Conservation (phyloP, 2,329 filamentous ascomycete genomes). For the Alternaria consortialis region DNA sequence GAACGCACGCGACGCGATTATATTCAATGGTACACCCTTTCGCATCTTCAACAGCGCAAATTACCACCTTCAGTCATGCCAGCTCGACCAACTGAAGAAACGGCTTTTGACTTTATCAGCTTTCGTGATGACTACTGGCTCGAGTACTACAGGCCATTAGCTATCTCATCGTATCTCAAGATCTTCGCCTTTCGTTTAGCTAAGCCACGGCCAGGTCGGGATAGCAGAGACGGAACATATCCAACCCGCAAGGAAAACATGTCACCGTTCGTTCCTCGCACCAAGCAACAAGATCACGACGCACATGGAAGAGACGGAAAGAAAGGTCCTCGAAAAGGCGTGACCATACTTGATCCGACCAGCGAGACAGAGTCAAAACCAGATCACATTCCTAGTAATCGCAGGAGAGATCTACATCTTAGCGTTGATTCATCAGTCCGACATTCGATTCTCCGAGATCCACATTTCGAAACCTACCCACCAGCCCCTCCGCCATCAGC, state of each 20-base stretch:
- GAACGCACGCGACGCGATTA: conserved; percentile 73
- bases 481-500: conserved; percentile 28
- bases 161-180: conserved; percentile 87
- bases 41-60: conserved; percentile 70
- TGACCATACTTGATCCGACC: conserved; percentile 72
- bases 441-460: conserved; percentile 55
- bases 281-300: conserved; percentile 55
- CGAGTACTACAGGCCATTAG: conserved; percentile 91
- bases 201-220: conserved; percentile 76
- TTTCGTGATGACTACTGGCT: conserved; percentile 95
- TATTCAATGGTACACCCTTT: conserved; percentile 86
- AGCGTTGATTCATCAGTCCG: conserved; percentile 45
- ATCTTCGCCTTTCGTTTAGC: conserved; percentile 94
- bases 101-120: conserved; percentile 53
- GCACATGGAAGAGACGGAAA: conserved; percentile 67
- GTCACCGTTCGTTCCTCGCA: conserved; percentile 85
- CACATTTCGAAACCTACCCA: conserved; percentile 48
- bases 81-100: conserved; percentile 43
- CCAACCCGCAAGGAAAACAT: conserved; percentile 80
- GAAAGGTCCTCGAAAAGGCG: conserved; percentile 71
- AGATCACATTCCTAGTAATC: conserved; percentile 28
- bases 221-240: conserved; percentile 77
- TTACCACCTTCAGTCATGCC: conserved; percentile 62
- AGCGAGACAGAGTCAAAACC: conserved; percentile 45
- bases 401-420: conserved; percentile 34